Evolutionary conservation across 306 rosid species (phyloP).

Genomic region (Sicyos baderoa): DNA sequence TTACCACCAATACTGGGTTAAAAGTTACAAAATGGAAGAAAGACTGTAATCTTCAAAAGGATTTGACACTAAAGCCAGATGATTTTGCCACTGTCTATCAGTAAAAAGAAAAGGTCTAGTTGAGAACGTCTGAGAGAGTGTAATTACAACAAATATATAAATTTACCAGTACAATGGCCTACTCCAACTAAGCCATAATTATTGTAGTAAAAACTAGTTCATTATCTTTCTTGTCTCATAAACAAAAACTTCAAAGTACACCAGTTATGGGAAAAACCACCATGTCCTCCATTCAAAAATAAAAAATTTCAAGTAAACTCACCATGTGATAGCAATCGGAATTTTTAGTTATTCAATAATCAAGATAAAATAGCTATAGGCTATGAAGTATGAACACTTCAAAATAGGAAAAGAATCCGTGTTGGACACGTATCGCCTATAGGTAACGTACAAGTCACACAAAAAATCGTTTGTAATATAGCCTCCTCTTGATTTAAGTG

Average conservation of each 20-base stretch:
- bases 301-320: neutral
- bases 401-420: too few relatives aligned
- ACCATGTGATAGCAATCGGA: neutral
- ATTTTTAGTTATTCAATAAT: neutral
- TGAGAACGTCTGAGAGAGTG: neutral
- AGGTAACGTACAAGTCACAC: too few relatives aligned
- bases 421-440: too few relatives aligned
- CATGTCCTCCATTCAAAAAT: neutral
- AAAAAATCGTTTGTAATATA: too few relatives aligned
- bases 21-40: too few relatives aligned
- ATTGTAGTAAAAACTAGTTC: neutral
- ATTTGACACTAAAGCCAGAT: neutral
- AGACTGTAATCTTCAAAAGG: too few relatives aligned
- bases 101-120: slow-evolving; percentile 3
- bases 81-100: neutral
- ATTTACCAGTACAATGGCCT: neutral
- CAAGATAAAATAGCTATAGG: neutral
- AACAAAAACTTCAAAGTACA: neutral
- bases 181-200: neutral
- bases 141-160: neutral
- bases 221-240: neutral
- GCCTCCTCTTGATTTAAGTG: too few relatives aligned
- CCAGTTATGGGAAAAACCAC: neutral
- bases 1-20: neutral
- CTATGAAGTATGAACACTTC: too few relatives aligned